These are phyloP conservation scores for Gautieria morchelliformis DNA, from an alignment of 768 basidiomycete species.

Conservation along the genomic window DNA sequence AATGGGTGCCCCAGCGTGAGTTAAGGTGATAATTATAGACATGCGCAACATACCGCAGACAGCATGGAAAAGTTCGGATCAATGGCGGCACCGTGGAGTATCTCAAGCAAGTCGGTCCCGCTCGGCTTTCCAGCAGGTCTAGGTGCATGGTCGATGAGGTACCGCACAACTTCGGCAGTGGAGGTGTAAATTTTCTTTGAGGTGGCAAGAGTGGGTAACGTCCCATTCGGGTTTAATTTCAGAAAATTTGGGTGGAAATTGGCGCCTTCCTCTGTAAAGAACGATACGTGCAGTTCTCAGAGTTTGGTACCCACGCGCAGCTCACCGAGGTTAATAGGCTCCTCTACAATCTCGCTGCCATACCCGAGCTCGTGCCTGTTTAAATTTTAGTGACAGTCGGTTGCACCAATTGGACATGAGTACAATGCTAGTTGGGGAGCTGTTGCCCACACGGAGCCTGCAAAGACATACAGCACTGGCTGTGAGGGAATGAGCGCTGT, in stretches of 20 bases:
- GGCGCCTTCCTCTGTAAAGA: slow-evolving; percentile 22
- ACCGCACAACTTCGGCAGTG: slow-evolving; percentile 31
- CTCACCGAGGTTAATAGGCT: slow-evolving; percentile 28
- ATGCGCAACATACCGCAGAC: slow-evolving; percentile 6
- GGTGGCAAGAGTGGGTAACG: slow-evolving; percentile 32
- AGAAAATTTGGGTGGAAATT: slow-evolving; percentile 41
- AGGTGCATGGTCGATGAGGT: slow-evolving; percentile 32
- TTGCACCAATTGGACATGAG: neutral
- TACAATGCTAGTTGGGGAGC: slow-evolving; percentile 34
- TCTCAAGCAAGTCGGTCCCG: slow-evolving; percentile 25
- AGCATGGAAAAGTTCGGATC: slow-evolving; percentile 46
- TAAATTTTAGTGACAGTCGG: neutral
- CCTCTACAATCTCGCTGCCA: slow-evolving; percentile 24
- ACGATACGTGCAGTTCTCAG: neutral
- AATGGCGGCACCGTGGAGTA: slow-evolving; percentile 34
- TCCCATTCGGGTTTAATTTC: slow-evolving; percentile 34
- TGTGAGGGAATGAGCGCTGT: neutral
- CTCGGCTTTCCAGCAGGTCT: slow-evolving; percentile 23
- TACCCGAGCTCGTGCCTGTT: slow-evolving; percentile 36
- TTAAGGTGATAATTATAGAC: slow-evolving; percentile 20
- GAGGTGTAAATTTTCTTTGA: slow-evolving; percentile 28
- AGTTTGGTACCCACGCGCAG: neutral
- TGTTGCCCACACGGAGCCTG: slow-evolving; percentile 31
- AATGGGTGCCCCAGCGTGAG: slow-evolving; percentile 6
- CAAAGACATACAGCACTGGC: slow-evolving; percentile 28